Base-by-base conservation (phyloP, 2,329 filamentous ascomycete species). In the Xylaria sp. region DNA sequence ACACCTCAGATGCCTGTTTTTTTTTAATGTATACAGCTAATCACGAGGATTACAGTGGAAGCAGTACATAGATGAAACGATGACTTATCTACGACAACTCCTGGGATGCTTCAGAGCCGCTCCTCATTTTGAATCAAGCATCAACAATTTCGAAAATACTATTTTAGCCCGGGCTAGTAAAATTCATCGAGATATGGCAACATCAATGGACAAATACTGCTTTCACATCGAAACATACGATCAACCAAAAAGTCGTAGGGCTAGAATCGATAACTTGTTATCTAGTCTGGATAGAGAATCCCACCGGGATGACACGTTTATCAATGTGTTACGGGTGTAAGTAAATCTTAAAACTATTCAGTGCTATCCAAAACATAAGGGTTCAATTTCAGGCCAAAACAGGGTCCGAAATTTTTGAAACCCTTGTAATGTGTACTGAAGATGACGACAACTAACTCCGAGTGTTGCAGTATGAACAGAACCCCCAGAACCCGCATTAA, bases 41-140 rank as follows among this genome's bases (percentile, higher is more conserved):
- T 36, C 1, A 9, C 36, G 17, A 11, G 1, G n/a, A 15, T 57
- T 57, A 26, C 2, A 57, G 54, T 57, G 54, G 54, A 10, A 28
- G n/a, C 3, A 40, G 1, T 57, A 42, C 17, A n/a, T 10, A 17
- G 20, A 17, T 26, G 20, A 57, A 7, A 9, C 15, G 13, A 57
- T 26, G 33, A 42, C n/a, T 20, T 26, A 11, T 42, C 36, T 42
- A 4, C 54, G 54, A 28, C 36, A 40, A 10, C 20, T 57, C 20
- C 36, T 57, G 3, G 36, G 20, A 7, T 57, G 54, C 54, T 40
- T 57, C 11, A 57, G 54, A 15, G 33, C 54, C 17, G 36, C 54
- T 57, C 54, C 54, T 23, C 54, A 57, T 42, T 57, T 57, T 6
- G 36, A 57, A 42, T 10, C n/a, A 4, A 15, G 6, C 36, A 42